phyloP scores from a whole-genome alignment of 2,329 filamentous ascomycete genomes.

The Colletotrichum melonis region DNA sequence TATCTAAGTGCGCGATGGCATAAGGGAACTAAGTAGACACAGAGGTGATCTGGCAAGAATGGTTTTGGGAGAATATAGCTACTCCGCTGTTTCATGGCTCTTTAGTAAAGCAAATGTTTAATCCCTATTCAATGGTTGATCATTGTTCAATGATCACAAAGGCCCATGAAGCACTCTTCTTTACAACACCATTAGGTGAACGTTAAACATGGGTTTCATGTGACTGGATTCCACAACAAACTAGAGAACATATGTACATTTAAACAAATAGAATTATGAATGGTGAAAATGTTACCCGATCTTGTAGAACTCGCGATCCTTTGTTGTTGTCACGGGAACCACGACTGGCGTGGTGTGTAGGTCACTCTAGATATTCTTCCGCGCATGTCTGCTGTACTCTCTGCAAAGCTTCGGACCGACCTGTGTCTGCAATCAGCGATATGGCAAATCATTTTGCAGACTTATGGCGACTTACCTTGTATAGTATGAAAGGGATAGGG shows the following conservation, averaged over 20 bases:
- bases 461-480: not conserved
- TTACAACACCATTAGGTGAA: too few relatives aligned
- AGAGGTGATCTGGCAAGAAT: too few relatives aligned
- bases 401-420: conserved; percentile 1
- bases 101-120: too few relatives aligned
- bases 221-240: too few relatives aligned
- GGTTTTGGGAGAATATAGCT: too few relatives aligned
- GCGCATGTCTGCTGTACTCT: conserved; percentile 16
- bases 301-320: not conserved
- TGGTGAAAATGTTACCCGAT: not conserved
- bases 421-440: not conserved
- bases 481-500: conserved; percentile 8
- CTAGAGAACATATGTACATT: too few relatives aligned
- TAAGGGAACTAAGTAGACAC: not conserved
- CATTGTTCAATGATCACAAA: too few relatives aligned
- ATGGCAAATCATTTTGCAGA: accelerated
- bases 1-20: conserved; percentile 15
- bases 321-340: not conserved
- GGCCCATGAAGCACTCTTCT: too few relatives aligned
- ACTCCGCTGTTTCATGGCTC: too few relatives aligned
- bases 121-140: too few relatives aligned
- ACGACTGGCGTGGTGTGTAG: not conserved
- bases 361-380: not conserved
- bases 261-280: not conserved
- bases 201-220: too few relatives aligned